A percentile compares a stretch with the other conserved stretches of the same genome.
Conservation (phyloP, 352 stramenopile species). For the Phytophthora meadii region DNA sequence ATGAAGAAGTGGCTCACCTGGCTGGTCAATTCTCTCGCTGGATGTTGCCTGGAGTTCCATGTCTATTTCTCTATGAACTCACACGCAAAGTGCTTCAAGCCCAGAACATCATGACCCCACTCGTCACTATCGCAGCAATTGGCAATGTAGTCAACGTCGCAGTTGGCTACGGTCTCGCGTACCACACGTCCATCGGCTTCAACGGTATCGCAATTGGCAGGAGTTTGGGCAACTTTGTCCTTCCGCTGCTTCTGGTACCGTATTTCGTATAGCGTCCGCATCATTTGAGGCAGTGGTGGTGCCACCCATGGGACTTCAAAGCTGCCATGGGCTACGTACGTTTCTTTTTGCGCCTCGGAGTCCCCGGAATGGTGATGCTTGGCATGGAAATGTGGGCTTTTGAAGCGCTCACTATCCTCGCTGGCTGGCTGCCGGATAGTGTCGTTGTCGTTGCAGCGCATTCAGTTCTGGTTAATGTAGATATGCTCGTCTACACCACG, state of each 20-base stretch:
- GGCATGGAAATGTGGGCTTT: conserved; percentile 65
- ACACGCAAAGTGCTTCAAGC: conserved; percentile 76
- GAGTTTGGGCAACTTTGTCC: conserved; percentile 49
- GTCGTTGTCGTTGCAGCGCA: conserved; percentile 56
- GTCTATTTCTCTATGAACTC: conserved; percentile 80
- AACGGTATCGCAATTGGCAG: conserved; percentile 68
- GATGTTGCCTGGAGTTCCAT: conserved; percentile 62
- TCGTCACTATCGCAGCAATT: conserved; percentile 70
- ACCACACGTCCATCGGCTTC: conserved; percentile 72
- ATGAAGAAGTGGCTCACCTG: conserved; percentile 52
- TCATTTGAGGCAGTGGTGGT: conserved; percentile 47
- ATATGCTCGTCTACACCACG: conserved; percentile 57
- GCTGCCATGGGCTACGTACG: conserved; percentile 35
- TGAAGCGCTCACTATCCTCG: conserved; percentile 57
- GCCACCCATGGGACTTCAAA: conserved; percentile 40
- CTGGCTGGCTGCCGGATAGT: conserved; percentile 49
- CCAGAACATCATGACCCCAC: conserved; percentile 72
- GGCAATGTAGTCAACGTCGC: conserved; percentile 68
- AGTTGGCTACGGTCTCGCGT: conserved; percentile 67
- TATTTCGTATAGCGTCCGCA: conserved; percentile 50
- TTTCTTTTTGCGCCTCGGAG: conserved; percentile 55
- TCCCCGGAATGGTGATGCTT: conserved; percentile 2
- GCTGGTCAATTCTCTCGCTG: conserved; percentile 66
- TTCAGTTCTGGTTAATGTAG: conserved; percentile 66
- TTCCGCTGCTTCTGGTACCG: conserved; percentile 47